Conservation (phyloP, 495 filamentous ascomycete genomes). For the Penicillium riverlandense region DNA sequence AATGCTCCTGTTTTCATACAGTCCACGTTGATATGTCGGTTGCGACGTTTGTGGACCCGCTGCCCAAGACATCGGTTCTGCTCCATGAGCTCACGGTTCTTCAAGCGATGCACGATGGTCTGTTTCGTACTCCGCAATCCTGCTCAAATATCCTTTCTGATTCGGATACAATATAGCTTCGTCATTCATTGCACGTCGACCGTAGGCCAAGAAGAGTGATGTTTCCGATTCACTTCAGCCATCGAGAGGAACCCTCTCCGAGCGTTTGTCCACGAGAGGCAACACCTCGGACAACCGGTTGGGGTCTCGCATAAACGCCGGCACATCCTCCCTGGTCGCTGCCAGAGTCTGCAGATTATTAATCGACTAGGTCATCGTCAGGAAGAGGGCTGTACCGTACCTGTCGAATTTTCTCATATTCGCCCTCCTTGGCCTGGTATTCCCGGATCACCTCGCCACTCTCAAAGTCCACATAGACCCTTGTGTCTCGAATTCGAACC, state of each 20-base stretch:
- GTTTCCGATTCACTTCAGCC: slow-evolving; percentile 1
- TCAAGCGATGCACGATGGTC: no score
- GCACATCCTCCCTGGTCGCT: slow-evolving; percentile 64
- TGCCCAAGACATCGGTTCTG: no score
- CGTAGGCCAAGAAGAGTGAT: no score
- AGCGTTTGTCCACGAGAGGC: slow-evolving; percentile 55
- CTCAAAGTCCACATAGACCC: slow-evolving; percentile 85
- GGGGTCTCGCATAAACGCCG: slow-evolving; percentile 73
- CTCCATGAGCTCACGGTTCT: no score
- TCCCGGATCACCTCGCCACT: slow-evolving; percentile 78
- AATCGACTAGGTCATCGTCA: slow-evolving; percentile 3
- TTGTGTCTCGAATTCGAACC: slow-evolving; percentile 78
- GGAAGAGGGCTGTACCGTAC: slow-evolving; percentile 31
- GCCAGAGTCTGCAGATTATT: slow-evolving; percentile 52
- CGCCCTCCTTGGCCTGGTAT: slow-evolving; percentile 75
- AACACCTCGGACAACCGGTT: slow-evolving; percentile 69
- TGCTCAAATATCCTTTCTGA: no score
- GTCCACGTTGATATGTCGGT: no score
- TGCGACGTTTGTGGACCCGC: no score
- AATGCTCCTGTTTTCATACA: no score
- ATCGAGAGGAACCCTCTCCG: slow-evolving; percentile 34
- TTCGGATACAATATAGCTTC: no score
- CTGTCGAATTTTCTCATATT: slow-evolving; percentile 69
- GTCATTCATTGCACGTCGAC: no score
- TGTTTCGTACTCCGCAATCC: no score